These are phyloP conservation scores for Phytophthora meadii DNA, from an alignment of 352 stramenopile genomes.

Conservation along the genomic window DNA sequence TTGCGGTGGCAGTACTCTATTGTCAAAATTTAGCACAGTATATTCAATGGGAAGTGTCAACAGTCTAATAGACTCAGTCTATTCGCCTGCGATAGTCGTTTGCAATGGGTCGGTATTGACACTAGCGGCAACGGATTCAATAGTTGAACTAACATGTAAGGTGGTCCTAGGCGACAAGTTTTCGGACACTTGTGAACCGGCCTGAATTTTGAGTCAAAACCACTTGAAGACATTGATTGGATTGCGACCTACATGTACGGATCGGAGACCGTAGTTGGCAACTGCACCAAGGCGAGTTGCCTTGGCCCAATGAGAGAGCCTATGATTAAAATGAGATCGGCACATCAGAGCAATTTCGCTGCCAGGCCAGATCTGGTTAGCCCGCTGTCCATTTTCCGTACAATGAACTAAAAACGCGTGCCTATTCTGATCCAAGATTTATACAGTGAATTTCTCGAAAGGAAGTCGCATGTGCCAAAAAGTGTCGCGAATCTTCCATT, in stretches of 20 bases:
- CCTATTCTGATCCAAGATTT: constrained; percentile 4
- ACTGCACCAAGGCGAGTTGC: neutral
- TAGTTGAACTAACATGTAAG: no score
- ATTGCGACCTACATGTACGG: no score
- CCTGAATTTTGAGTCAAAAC: no score
- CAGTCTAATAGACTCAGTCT: no score
- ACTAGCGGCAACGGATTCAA: neutral
- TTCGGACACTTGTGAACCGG: no score
- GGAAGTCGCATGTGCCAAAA: neutral
- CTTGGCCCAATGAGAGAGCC: neutral
- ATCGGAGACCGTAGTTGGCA: neutral
- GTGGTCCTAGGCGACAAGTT: no score
- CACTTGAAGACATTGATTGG: no score
- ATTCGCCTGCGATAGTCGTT: no score
- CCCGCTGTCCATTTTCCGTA: neutral
- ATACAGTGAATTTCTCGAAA: neutral
- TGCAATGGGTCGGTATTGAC: no score
- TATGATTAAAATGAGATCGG: constrained; percentile 4
- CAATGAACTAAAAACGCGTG: neutral
- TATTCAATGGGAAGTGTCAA: no score
- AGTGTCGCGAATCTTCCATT: neutral
- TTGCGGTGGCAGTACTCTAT: neutral
- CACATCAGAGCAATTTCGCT: neutral
- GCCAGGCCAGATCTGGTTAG: neutral
- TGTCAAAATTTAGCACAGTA: no score